Conservation (phyloP, 2,329 filamentous ascomycete genomes). For the Furcasterigmium furcatum region DNA sequence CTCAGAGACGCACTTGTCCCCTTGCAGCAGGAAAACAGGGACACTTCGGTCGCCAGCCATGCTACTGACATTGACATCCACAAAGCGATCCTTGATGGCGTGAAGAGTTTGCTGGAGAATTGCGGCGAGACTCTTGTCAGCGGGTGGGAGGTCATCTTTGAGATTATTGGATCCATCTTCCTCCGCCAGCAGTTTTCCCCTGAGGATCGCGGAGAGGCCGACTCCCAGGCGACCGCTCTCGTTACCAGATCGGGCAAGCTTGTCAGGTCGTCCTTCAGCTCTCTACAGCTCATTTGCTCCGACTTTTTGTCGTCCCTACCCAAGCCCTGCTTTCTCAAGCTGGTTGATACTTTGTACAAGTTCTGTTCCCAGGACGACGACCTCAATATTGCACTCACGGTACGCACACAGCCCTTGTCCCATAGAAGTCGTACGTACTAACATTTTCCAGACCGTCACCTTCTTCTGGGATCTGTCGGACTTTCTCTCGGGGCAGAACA, state of each 20-base stretch:
- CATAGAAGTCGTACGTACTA: slow-evolving; percentile 9
- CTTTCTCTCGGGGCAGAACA: slow-evolving; percentile 65
- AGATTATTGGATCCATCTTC: slow-evolving; percentile 82
- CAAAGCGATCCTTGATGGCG: slow-evolving; percentile 71
- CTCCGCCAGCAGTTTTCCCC: slow-evolving; percentile 33
- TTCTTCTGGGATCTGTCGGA: slow-evolving; percentile 97
- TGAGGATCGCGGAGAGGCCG: slow-evolving; percentile 26
- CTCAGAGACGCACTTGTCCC: slow-evolving; percentile 59
- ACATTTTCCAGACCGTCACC: slow-evolving; percentile 66
- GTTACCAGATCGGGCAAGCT: slow-evolving; percentile 66
- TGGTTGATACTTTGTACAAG: slow-evolving; percentile 84
- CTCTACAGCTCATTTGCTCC: slow-evolving; percentile 87
- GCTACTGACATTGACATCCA: slow-evolving; percentile 76
- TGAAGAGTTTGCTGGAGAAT: slow-evolving; percentile 81
- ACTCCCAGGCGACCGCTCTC: slow-evolving; percentile 29
- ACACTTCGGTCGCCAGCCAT: slow-evolving; percentile 53
- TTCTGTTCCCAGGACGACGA: slow-evolving; percentile 91
- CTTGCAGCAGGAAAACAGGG: slow-evolving; percentile 51
- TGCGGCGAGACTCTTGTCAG: slow-evolving; percentile 79
- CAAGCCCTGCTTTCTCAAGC: slow-evolving; percentile 67
- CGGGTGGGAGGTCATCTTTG: slow-evolving; percentile 84
- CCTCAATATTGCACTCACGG: slow-evolving; percentile 90
- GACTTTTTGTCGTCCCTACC: slow-evolving; percentile 80
- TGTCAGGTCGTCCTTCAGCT: slow-evolving; percentile 83
- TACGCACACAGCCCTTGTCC: slow-evolving; percentile 23